Conservation (phyloP, 2,329 filamentous ascomycete genomes). For the Colletotrichum sp. region DNA sequence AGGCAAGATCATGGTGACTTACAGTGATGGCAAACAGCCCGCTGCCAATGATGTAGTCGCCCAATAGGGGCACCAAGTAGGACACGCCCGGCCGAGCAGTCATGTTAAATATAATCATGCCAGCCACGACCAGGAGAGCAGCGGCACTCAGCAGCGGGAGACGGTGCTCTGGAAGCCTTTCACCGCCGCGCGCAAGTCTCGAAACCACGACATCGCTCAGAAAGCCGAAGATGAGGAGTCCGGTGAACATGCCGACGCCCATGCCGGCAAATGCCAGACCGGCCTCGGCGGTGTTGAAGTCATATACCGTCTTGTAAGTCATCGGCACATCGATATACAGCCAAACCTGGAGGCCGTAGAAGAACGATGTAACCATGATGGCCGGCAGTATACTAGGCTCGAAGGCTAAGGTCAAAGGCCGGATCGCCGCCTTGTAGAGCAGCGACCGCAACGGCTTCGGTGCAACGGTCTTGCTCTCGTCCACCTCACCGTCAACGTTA, state of each 20-base stretch:
- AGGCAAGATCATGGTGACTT: background rate
- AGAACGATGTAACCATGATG: slow-evolving; percentile 2
- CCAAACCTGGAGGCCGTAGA: slow-evolving; percentile 8
- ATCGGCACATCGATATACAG: slow-evolving; percentile 11
- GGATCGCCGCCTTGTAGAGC: background rate
- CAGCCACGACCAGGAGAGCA: background rate
- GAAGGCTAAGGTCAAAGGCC: background rate
- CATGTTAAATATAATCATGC: background rate
- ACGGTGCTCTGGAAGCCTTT: background rate
- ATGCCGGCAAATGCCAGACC: background rate
- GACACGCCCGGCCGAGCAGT: background rate
- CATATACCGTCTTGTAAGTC: background rate
- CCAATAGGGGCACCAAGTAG: background rate
- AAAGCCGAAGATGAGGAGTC: slow-evolving; percentile 2
- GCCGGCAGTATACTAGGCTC: background rate
- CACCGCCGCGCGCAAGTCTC: background rate
- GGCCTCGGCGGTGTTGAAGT: background rate
- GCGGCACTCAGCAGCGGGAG: background rate
- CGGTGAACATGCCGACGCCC: background rate
- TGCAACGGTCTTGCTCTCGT: background rate
- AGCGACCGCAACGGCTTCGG: background rate
- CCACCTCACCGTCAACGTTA: background rate
- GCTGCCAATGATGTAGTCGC: background rate
- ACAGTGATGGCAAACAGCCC: background rate
- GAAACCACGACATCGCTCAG: background rate